Base-by-base conservation (phyloP, 2,329 filamentous ascomycete species). In the Penicillium sp. region DNA sequence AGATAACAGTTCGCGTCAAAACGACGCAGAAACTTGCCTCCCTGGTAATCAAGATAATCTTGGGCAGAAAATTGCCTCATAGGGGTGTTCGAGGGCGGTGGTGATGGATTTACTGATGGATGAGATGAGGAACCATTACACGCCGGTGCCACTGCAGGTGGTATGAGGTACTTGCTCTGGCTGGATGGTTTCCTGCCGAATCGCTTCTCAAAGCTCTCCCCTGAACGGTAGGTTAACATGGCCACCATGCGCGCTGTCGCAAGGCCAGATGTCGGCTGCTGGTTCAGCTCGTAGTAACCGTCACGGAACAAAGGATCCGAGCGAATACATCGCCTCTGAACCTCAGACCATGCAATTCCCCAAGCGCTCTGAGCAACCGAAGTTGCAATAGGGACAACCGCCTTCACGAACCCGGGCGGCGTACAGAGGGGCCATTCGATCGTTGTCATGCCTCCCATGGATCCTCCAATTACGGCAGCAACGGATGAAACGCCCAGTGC, bases 1-100 rank as follows among this genome's bases (percentile, higher is more conserved):
- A 99, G 98, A 79, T 99, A 99, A 79, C 95, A 99, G 75, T 99
- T 99, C 68, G 92, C 91, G 75, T 99, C 95, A 74, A 98, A 99
- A 10, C 95, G 90, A 74, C 90, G 92, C 67, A 98, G 95, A 68
- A 99, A 99, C 75, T 99, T 99, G 67, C 89, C 85, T 55, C 92
- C 93, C 76, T 99, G 95, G 76, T 99, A 99, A 19, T 95, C 89
- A 44, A 99, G 85, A 75, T 99, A 99, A 0, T 93, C 97, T 74
- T 99, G 95, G 0, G 95, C 95, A 0, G 95, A 98, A 77, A 98
- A 99, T n/a, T n/a, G n/a, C n/a, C n/a, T n/a, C n/a, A n/a, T n/a
- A n/a, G n/a, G n/a, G n/a, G n/a, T n/a, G n/a, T n/a, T n/a, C 76
- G 97, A 97, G n/a, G 91, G 95, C 9, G 87, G 87, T 0, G 85